Base-by-base conservation (phyloP, 768 basidiomycete species). In the Leucogyrophana mollusca region DNA sequence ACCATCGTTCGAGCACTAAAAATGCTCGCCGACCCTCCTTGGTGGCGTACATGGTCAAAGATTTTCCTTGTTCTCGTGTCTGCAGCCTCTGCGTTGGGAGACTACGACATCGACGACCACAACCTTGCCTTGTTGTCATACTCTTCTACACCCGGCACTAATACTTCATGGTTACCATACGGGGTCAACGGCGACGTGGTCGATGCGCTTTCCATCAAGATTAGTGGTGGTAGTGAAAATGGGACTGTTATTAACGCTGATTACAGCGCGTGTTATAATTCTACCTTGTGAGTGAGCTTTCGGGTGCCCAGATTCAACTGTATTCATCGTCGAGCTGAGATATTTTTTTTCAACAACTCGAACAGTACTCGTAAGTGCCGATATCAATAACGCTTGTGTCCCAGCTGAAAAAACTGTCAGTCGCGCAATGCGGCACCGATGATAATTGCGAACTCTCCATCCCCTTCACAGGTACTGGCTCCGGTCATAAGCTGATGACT, bases 261-360 rank as follows among this genome's bases (percentile, higher is more conserved):
- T n/a, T n/a, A n/a, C n/a, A n/a, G n/a, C n/a, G n/a, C n/a, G 36
- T 62, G 62, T 60, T 61, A 39, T n/a, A 60, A 54, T 24, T 27
- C 35, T 21, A 3, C 9, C 2, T 22, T 39, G 42, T 11, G 8
- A 41, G 7, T n/a, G 3, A 33, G 0, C n/a, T n/a, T n/a, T n/a
- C n/a, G n/a, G n/a, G n/a, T n/a, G n/a, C n/a, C n/a, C n/a, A n/a
- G n/a, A n/a, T n/a, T n/a, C n/a, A n/a, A n/a, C n/a, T n/a, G n/a
- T n/a, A n/a, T n/a, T n/a, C n/a, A n/a, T n/a, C n/a, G n/a, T n/a
- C n/a, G n/a, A n/a, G n/a, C n/a, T n/a, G n/a, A n/a, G n/a, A n/a
- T 32, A 13, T 25, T 21, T 23, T 9, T 39, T 18, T 14, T 10
- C 17, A 7, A 7, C 18, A 25, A 13, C n/a, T 20, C 25, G 9